phyloP scores from a whole-genome alignment of 257 asterid species.

The Eucommia ulmoides region DNA sequence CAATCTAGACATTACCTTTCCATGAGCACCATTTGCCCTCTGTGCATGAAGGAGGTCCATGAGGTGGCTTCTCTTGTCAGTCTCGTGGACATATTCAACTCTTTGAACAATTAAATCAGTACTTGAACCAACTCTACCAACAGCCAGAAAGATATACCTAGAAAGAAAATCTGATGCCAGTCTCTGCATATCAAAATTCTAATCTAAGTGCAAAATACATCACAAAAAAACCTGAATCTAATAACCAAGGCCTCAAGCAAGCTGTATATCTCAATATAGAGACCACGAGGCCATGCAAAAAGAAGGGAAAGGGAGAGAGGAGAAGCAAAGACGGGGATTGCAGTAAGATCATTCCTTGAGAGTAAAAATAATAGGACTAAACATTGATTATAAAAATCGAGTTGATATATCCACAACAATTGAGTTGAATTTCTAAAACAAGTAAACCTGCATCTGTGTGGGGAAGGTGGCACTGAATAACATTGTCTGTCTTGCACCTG shows the following conservation, averaged over 20 bases:
- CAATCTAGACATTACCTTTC: slow-evolving; percentile 47
- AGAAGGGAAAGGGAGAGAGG: neutral
- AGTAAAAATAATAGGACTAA: neutral
- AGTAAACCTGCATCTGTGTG: slow-evolving; percentile 80
- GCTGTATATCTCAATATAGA: neutral
- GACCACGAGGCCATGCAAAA: neutral
- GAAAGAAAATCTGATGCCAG: slow-evolving; percentile 85
- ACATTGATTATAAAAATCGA: slow-evolving; percentile 2
- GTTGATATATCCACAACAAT: neutral
- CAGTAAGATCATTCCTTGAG: neutral
- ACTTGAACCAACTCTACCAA: slow-evolving; percentile 98
- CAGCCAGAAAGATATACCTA: slow-evolving; percentile 72
- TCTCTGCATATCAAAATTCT: slow-evolving; percentile 42
- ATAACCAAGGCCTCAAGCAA: neutral
- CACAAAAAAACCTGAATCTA: neutral
- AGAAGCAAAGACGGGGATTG: neutral
- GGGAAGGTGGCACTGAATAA: slow-evolving; percentile 96
- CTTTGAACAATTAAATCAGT: slow-evolving; percentile 92
- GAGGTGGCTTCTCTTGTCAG: slow-evolving; percentile 91
- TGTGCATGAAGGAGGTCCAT: slow-evolving; percentile 99
- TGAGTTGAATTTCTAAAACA: neutral
- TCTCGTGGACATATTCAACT: slow-evolving; percentile 89
- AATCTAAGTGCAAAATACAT: slow-evolving; percentile 13
- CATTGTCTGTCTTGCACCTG: slow-evolving; percentile 86
- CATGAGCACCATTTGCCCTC: slow-evolving; percentile 57